phyloP scores from a whole-genome alignment of 495 filamentous ascomycete species.

The Entonaema liquescens region DNA sequence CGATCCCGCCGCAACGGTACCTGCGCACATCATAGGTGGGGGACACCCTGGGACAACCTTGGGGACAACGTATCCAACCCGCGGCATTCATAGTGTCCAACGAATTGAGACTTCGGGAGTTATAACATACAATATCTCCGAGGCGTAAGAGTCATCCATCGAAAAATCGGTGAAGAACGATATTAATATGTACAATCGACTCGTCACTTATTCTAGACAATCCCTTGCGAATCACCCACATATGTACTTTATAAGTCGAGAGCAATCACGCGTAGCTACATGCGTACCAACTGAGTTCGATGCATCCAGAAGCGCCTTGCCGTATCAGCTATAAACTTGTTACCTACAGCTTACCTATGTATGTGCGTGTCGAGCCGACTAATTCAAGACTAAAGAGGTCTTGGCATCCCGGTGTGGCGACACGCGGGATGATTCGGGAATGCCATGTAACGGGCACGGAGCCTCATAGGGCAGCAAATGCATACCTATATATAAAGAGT shows the following conservation, averaged over 20 bases:
- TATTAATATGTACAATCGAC: constrained; percentile 4
- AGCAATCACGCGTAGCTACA: not conserved
- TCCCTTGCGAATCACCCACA: not conserved
- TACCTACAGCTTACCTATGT: too few species aligned
- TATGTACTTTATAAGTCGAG: not conserved
- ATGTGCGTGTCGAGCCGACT: not conserved
- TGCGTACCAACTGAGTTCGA: not conserved
- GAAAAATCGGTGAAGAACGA: constrained; percentile 3
- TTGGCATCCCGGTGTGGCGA: constrained; percentile 25
- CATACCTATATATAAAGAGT: constrained; percentile 28
- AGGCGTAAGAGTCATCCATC: not conserved
- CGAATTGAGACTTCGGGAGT: not conserved
- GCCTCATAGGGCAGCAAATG: constrained; percentile 18
- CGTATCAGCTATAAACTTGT: not conserved
- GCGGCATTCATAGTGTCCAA: constrained; percentile 5
- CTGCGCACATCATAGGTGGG: constrained; percentile 13
- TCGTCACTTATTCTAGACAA: constrained; percentile 1
- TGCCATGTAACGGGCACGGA: constrained; percentile 6
- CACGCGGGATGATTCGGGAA: constrained; percentile 31
- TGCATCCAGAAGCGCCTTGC: not conserved
- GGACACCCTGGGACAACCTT: not conserved
- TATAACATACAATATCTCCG: constrained; percentile 8
- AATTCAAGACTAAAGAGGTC: constrained; percentile 18
- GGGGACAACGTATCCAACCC: not conserved
- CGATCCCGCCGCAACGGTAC: constrained; percentile 25